phyloP scores from a whole-genome alignment of 441 rosid genomes.

The Gossypium armourianum region DNA sequence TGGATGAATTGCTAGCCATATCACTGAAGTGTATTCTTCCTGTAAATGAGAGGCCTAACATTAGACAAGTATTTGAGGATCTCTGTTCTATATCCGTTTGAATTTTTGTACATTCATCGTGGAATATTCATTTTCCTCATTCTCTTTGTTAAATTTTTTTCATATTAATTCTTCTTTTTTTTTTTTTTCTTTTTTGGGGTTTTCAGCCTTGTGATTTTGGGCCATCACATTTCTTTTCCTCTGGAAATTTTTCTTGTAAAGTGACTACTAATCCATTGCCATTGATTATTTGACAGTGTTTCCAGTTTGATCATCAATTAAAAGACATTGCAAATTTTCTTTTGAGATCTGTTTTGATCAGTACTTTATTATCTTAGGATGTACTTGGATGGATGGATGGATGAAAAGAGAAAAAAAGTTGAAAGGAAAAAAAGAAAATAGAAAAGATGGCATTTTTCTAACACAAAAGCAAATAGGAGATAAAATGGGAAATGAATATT shows the following conservation, averaged over 20 bases:
- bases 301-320: conserved; percentile 32
- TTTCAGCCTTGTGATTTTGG: conserved; percentile 41
- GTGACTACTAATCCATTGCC: conserved; percentile 34
- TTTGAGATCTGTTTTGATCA: background rate
- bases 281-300: conserved; percentile 44
- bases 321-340: conserved; percentile 19
- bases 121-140: conserved; percentile 45
- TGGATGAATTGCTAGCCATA: conserved; percentile 73
- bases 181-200: conserved; percentile 23
- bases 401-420: no score
- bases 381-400: no score
- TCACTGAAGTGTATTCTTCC: conserved; percentile 78
- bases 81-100: conserved; percentile 55
- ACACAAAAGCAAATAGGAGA: no score
- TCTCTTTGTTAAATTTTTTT: conserved; percentile 23
- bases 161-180: background rate
- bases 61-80: conserved; percentile 68
- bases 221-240: conserved; percentile 21
- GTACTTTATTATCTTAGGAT: background rate
- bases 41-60: conserved; percentile 80
- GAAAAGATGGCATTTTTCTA: no score
- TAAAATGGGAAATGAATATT: no score
- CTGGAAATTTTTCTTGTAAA: conserved; percentile 38
- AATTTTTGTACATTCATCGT: conserved; percentile 61
- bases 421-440: no score